These are phyloP conservation scores for Taphrina communis DNA, from an alignment of 1,139 yeast species.

Conservation along the genomic window DNA sequence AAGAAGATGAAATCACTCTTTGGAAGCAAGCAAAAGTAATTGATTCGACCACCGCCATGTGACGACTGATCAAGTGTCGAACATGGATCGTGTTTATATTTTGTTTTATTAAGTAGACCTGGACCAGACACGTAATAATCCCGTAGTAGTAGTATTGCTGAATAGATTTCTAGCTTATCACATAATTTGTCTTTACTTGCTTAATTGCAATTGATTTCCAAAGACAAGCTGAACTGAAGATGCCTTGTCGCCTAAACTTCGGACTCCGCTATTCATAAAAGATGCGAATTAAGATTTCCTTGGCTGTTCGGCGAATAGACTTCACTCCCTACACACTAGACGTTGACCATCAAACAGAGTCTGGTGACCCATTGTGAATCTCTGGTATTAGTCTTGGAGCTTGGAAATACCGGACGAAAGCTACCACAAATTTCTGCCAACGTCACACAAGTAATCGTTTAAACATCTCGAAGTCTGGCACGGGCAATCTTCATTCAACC, in stretches of 20 bases:
- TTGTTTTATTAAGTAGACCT: slow-evolving; percentile 5
- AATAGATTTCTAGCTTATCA: neutral
- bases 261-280: slow-evolving; percentile 1
- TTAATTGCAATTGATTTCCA: neutral
- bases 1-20: slow-evolving; percentile 33
- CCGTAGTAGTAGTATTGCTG: neutral
- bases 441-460: no score
- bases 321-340: no score
- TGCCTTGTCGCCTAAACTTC: slow-evolving; percentile 5
- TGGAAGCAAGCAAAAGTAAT: slow-evolving; percentile 24
- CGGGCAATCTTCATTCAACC: no score
- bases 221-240: neutral
- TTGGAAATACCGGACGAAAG: no score
- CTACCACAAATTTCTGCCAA: no score
- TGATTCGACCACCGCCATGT: neutral
- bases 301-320: neutral
- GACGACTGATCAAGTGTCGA: no score
- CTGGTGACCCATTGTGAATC: no score
- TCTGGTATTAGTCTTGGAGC: no score
- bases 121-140: neutral
- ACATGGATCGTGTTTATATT: neutral
- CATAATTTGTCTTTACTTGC: no score
- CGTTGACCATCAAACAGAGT: no score
- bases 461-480: no score
- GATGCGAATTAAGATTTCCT: neutral